Base-by-base conservation (phyloP, 169 alveolate genomes). In the Perkinsus olseni region DNA sequence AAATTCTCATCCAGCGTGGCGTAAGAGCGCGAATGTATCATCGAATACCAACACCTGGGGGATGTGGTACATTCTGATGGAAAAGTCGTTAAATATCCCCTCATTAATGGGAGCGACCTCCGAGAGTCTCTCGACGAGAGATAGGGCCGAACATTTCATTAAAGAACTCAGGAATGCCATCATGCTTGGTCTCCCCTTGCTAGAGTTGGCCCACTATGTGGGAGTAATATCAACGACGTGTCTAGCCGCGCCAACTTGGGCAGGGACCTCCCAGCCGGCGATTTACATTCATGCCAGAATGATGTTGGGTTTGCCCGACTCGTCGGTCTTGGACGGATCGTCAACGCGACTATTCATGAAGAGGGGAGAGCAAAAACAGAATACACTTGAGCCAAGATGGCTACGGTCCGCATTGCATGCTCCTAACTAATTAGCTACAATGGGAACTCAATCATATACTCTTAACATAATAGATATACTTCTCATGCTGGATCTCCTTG, bases 281-380 rank as follows among this genome's bases (percentile, higher is more conserved):
- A n/a, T n/a, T n/a, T n/a, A n/a, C n/a, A n/a, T n/a, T n/a, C n/a
- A n/a, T n/a, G n/a, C n/a, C n/a, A n/a, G n/a, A n/a, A n/a, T n/a
- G 50, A 96, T 97, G 21, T 98, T 98, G 31, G 8, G 82, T 8
- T 62, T 24, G 82, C 31, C 82, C 82, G 82, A 21, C 82, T 62
- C 34, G 28, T 4, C 17, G 0, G 28, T 3, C 31, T 62, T 28
- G 34, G 34, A 28, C 82, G 28, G 82, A 6, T 62, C 82, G 8
- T 28, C 82, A 62, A 62, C 82, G 82, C 82, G 82, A 62, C 82
- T 62, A 62, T 4, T 21, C 82, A 62, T 62, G 82, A 24, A 21
- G 31, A 21, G 31, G 13, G 34, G 82, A 13, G 34, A 40, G 50
- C 11, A 62, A 62, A 40, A 62, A 62, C 17, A 45, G 24, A 45